Evolutionary conservation across 2,329 filamentous ascomycete genomes (phyloP).

Genomic region (Stachybotrys chartarum): DNA sequence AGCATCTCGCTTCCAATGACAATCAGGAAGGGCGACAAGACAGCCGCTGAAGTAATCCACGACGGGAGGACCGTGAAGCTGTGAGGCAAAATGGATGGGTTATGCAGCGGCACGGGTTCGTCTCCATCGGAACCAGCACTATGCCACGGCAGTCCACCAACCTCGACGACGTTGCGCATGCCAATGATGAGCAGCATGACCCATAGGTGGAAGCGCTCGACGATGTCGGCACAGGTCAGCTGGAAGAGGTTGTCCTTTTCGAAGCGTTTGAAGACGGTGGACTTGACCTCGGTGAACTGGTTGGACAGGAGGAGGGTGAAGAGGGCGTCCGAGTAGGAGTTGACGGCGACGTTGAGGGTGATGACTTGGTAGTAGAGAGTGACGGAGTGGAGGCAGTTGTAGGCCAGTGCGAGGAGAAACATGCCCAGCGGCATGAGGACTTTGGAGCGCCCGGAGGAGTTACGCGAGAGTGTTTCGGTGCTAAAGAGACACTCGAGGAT

Average conservation of each 20-base stretch:
- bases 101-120: constrained; percentile 51
- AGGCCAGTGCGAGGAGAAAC: constrained; percentile 78
- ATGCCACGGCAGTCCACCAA: constrained; percentile 69
- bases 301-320: constrained; percentile 91
- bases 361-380: constrained; percentile 96
- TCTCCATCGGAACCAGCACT: constrained; percentile 44
- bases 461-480: constrained; percentile 81
- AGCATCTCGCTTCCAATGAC: constrained; percentile 95
- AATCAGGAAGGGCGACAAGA: constrained; percentile 86
- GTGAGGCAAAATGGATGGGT: constrained; percentile 72
- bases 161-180: constrained; percentile 91
- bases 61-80: constrained; percentile 86
- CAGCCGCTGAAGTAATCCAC: constrained; percentile 71
- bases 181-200: constrained; percentile 96
- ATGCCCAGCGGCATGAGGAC: constrained; percentile 82
- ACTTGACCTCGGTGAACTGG: constrained; percentile 98
- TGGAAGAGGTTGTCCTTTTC: constrained; percentile 98
- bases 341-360: constrained; percentile 94
- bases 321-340: constrained; percentile 94
- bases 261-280: constrained; percentile 96
- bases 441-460: constrained; percentile 83
- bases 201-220: constrained; percentile 96
- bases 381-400: constrained; percentile 82
- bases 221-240: constrained; percentile 90
- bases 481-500: constrained; percentile 95